Conservation (phyloP, 495 filamentous ascomycete genomes). For the Pyrenula aspistea region DNA sequence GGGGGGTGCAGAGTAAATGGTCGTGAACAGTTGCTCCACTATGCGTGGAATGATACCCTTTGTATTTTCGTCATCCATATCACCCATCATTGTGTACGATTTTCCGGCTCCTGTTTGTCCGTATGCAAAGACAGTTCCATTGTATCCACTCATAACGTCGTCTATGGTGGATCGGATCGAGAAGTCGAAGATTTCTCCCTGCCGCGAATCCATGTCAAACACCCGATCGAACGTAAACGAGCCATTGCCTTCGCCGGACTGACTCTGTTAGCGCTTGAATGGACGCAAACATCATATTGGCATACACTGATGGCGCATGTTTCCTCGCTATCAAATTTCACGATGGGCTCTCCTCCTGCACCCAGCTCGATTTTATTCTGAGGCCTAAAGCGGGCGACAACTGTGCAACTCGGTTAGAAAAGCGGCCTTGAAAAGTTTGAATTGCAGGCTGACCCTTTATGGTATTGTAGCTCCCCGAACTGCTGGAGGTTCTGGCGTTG, state of each 20-base stretch:
- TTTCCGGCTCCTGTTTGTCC: constrained; percentile 98
- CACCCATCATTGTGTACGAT: constrained; percentile 98
- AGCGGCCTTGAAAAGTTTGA: constrained; percentile 1
- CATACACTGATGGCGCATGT: constrained; percentile 79
- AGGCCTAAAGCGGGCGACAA: constrained; percentile 94
- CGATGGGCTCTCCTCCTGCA: constrained; percentile 83
- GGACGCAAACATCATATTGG: constrained; percentile 2
- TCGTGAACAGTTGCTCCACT: constrained; percentile 94
- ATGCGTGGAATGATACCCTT: constrained; percentile 96
- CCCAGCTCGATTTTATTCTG: constrained; percentile 88
- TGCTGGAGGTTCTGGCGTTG: constrained; percentile 10
- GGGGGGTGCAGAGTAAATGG: constrained; percentile 76
- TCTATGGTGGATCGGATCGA: constrained; percentile 93
- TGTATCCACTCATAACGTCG: constrained; percentile 97
- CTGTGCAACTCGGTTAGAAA: constrained; percentile 19
- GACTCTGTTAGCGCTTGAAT: constrained; percentile 5
- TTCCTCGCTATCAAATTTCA: constrained; percentile 76
- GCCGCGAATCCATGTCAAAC: constrained; percentile 81
- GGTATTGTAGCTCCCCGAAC: constrained; percentile 47
- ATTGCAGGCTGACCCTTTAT: constrained; percentile 48
- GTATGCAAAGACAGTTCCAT: constrained; percentile 97
- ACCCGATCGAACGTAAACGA: constrained; percentile 96
- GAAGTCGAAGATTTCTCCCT: constrained; percentile 90
- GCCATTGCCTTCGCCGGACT: constrained; percentile 76
- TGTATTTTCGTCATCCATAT: constrained; percentile 81